These are phyloP conservation scores for Ceratobasidium theobromae DNA, from an alignment of 1,284 basidiomycete species.

Conservation along the genomic window DNA sequence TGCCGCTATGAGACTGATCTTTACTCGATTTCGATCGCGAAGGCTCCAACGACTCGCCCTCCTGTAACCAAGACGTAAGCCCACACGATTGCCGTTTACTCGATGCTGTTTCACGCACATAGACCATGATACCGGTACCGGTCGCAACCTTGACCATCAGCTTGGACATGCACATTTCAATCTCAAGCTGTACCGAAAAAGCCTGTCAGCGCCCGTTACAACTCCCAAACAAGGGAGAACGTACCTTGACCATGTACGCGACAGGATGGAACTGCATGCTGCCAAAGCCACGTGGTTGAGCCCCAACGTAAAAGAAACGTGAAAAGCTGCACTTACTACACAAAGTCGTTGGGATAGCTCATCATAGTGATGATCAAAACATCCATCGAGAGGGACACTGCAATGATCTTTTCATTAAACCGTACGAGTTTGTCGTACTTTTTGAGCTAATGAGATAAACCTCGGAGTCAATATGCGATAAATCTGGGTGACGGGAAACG, in stretches of 20 bases:
- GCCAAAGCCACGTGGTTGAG: not conserved
- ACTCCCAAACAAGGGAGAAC: not conserved
- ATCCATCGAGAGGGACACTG: slow-evolving; percentile 32
- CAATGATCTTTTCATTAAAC: slow-evolving; percentile 34
- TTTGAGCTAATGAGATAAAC: not conserved
- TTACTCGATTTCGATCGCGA: not conserved
- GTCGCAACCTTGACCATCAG: slow-evolving; percentile 23
- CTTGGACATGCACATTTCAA: slow-evolving; percentile 30
- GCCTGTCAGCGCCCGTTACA: not conserved
- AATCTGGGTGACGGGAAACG: not conserved
- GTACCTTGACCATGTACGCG: slow-evolving; percentile 29
- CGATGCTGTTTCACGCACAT: not conserved
- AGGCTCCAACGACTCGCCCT: not conserved
- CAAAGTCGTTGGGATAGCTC: slow-evolving; percentile 29
- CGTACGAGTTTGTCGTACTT: slow-evolving; percentile 34
- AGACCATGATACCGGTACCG: not conserved
- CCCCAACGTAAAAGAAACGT: not conserved
- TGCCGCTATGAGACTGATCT: not conserved
- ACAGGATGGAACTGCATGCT: slow-evolving; percentile 10
- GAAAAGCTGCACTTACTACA: not conserved
- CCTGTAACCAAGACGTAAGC: not conserved
- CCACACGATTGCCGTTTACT: not conserved
- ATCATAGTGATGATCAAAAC: slow-evolving; percentile 36
- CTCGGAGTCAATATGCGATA: not conserved
- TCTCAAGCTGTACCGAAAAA: slow-evolving; percentile 1